A percentile compares a stretch with the other conserved stretches of the same genome.
Evolutionary conservation across 2,329 filamentous ascomycete genomes (phyloP).

Genomic region (Colletotrichum zoysiae): DNA sequence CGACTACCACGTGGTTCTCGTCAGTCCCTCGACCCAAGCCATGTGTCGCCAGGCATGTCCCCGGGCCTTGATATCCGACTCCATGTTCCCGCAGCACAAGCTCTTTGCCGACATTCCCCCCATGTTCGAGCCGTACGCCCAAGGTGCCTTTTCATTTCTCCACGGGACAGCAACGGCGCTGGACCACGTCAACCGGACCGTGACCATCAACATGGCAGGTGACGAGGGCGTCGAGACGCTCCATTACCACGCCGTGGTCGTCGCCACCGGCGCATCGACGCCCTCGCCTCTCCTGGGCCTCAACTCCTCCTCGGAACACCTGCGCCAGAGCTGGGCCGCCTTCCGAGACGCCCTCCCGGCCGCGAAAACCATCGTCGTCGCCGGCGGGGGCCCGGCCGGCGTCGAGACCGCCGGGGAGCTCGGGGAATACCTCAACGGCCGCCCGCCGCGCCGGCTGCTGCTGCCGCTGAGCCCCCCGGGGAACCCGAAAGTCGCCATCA

Average conservation of each 20-base stretch:
- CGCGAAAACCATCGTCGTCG: slow-evolving; percentile 60
- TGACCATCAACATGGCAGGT: slow-evolving; percentile 47
- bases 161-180: slow-evolving; percentile 55
- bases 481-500: slow-evolving; percentile 57
- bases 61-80: slow-evolving; percentile 60
- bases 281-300: slow-evolving; percentile 59
- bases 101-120: slow-evolving; percentile 57
- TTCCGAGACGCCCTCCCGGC: slow-evolving; percentile 56
- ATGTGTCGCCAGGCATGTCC: slow-evolving; percentile 60
- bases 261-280: slow-evolving; percentile 62
- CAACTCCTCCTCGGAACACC: slow-evolving; percentile 49
- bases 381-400: slow-evolving; percentile 64
- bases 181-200: slow-evolving; percentile 50
- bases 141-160: slow-evolving; percentile 55
- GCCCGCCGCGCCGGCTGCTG: slow-evolving; percentile 53
- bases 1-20: slow-evolving; percentile 56
- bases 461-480: slow-evolving; percentile 50
- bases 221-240: slow-evolving; percentile 42
- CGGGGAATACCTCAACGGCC: slow-evolving; percentile 64
- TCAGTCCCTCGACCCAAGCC: slow-evolving; percentile 56
- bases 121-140: slow-evolving; percentile 56
- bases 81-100: slow-evolving; percentile 57
- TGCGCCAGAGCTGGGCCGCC: slow-evolving; percentile 51
- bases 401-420: slow-evolving; percentile 65
- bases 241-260: slow-evolving; percentile 59